phyloP scores from a whole-genome alignment of 345 rosid genomes.

The Lepidium africanum region DNA sequence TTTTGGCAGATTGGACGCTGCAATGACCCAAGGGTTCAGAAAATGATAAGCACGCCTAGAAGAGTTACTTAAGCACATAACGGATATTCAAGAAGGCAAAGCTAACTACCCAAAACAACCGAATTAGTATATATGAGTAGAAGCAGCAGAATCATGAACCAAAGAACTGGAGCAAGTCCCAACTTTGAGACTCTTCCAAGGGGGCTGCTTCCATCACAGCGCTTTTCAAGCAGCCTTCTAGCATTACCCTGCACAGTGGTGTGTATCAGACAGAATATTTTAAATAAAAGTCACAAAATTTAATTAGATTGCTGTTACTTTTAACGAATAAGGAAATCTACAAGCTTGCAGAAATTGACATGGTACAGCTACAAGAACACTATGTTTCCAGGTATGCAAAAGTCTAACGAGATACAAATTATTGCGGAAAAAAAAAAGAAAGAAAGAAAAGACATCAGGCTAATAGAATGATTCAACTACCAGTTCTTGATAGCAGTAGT shows the following conservation, averaged over 20 bases:
- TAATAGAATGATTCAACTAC: conserved; percentile 4
- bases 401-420: conserved; percentile 1
- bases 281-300: not conserved
- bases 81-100: conserved; percentile 9
- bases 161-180: conserved; percentile 83
- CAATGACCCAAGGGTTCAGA: conserved; percentile 13
- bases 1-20: conserved; percentile 78
- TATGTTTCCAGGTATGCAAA: conserved; percentile 4
- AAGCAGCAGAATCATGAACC: conserved; percentile 59
- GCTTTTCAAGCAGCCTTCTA: conserved; percentile 76
- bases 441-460: not conserved
- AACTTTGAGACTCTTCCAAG: conserved; percentile 74
- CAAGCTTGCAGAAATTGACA: not conserved
- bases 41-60: conserved; percentile 1
- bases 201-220: conserved; percentile 59
- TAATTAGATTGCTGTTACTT: not conserved
- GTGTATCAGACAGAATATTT: not conserved
- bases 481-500: not conserved
- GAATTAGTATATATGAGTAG: conserved; percentile 60
- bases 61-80: conserved; percentile 11
- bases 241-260: conserved; percentile 73
- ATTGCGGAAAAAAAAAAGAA: not conserved
- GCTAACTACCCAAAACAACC: conserved; percentile 58
- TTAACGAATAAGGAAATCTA: not conserved
- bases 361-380: not conserved